Evolutionary conservation across 1,284 basidiomycete genomes (phyloP), one percentile per base, ranked within the genome.

Genomic region (Macrocystidia cucumis): DNA sequence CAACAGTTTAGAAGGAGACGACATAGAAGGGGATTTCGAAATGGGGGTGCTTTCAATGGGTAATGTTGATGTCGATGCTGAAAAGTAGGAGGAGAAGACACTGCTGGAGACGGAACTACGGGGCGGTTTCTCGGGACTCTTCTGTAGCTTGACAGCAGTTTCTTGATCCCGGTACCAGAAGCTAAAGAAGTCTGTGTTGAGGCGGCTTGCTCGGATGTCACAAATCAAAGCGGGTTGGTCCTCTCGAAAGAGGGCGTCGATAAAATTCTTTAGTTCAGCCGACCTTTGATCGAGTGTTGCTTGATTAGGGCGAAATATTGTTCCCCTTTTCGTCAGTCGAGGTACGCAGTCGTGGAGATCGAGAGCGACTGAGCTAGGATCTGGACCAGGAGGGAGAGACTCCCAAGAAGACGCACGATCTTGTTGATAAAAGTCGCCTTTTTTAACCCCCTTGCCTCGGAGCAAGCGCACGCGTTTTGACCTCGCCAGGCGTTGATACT

Each of bases 371-470:
- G 75, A 74, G 28, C 69, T 72, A 2, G 80, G 82, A 47, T 83
- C 70, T 11, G 85, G 84, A 9, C 84, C 85, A n/a, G 81, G 79
- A 9, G 85, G 85, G n/a, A 88, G 65, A 1, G 83, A 86, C 37
- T 87, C 85, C 64, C 78, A 88, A 8, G 85, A 88, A 1, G 85
- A 75, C 1, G 85, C 85, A 35, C 67, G 63, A 46, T 85, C 78
- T 17, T 78, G 73, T 34, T 74, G 63, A 52, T 85, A 87, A 20
- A 85, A 54, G 0, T 77, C 80, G 38, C 82, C 69, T 49, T 78
- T 78, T 65, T 80, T 82, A 37, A 85, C 67, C 9, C 83, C 83
- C 46, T 84, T 86, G 1, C 82, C 84, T 13, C 73, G 69, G 3
- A 62, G 55, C 5, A 86, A 67, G 29, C 80, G 72, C 17, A 60